Conservation (phyloP, 1,284 basidiomycete species). For the Pascua sp. region DNA sequence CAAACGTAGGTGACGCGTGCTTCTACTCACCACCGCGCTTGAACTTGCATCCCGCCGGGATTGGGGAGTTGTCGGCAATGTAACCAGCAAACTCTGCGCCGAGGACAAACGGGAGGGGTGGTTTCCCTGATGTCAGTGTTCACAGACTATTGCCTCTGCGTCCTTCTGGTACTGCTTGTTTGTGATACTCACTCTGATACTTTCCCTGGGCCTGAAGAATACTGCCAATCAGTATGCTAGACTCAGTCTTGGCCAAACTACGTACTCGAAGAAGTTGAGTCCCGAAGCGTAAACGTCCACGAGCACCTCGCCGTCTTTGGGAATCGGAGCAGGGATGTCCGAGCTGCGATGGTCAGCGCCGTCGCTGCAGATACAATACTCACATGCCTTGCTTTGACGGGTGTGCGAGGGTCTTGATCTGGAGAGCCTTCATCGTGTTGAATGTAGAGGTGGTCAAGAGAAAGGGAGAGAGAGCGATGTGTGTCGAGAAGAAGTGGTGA, state of each 20-base stretch:
- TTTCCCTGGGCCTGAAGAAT: slow-evolving; percentile 81
- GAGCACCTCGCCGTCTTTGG: slow-evolving; percentile 61
- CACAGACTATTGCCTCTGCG: no score
- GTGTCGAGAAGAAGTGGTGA: no score
- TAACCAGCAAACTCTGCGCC: slow-evolving; percentile 82
- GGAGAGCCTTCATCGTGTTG: slow-evolving; percentile 68
- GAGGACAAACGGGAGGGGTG: slow-evolving; percentile 74
- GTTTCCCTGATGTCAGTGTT: slow-evolving; percentile 53
- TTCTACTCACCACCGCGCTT: slow-evolving; percentile 58
- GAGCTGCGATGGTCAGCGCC: slow-evolving; percentile 4
- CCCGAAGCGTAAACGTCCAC: slow-evolving; percentile 66
- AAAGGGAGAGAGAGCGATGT: no score
- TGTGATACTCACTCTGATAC: slow-evolving; percentile 59
- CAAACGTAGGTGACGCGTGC: no score
- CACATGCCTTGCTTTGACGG: slow-evolving; percentile 64
- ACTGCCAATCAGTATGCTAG: slow-evolving; percentile 13
- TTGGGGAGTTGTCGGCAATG: slow-evolving; percentile 68
- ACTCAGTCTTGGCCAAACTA: slow-evolving; percentile 4
- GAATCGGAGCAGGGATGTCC: slow-evolving; percentile 61
- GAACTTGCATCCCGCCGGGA: slow-evolving; percentile 75
- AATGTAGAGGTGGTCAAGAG: neutral
- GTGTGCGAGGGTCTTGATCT: slow-evolving; percentile 67
- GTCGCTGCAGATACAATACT: slow-evolving; percentile 5
- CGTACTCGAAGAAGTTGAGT: slow-evolving; percentile 41
- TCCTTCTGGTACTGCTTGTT: no score